Percentiles rank a stretch among this genome's conserved stretches.
Conservation (phyloP, 768 basidiomycete genomes). For the Obba rivulosa region DNA sequence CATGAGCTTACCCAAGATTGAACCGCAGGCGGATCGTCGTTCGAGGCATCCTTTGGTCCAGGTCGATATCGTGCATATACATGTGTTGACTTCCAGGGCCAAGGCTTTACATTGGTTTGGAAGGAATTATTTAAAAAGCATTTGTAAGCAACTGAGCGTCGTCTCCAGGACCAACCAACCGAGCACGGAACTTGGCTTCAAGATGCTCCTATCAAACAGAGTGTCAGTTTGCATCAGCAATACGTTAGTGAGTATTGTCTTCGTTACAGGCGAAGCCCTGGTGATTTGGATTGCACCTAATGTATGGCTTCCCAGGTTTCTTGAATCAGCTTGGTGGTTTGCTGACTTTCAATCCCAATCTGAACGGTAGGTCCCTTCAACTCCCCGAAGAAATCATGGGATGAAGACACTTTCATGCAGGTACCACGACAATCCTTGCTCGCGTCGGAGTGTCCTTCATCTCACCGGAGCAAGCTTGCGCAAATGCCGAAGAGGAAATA, state of each 20-base stretch:
- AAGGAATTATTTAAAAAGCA: too few species aligned
- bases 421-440: constrained; percentile 43
- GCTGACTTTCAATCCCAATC: constrained; percentile 44
- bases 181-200: constrained; percentile 55
- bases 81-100: constrained; percentile 56
- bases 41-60: constrained; percentile 55
- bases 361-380: constrained; percentile 12
- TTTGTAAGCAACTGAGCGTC: background rate
- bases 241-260: constrained; percentile 22
- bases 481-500: constrained; percentile 57
- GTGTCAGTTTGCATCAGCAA: constrained; percentile 40
- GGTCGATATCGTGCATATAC: constrained; percentile 53
- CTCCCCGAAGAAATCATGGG: background rate
- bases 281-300: too few species aligned
- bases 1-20: background rate
- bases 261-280: too few species aligned
- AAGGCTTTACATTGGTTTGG: constrained; percentile 28
- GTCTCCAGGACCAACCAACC: constrained; percentile 27
- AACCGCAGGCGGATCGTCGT: constrained; percentile 35
- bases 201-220: constrained; percentile 42
- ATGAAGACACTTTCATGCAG: background rate
- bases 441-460: constrained; percentile 66
- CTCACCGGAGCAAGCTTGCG: constrained; percentile 54
- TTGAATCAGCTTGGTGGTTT: constrained; percentile 48
- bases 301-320: constrained; percentile 39